These are phyloP conservation scores for Elongisporangium undulatum DNA, from an alignment of 352 stramenopile genomes.

Conservation along the genomic window DNA sequence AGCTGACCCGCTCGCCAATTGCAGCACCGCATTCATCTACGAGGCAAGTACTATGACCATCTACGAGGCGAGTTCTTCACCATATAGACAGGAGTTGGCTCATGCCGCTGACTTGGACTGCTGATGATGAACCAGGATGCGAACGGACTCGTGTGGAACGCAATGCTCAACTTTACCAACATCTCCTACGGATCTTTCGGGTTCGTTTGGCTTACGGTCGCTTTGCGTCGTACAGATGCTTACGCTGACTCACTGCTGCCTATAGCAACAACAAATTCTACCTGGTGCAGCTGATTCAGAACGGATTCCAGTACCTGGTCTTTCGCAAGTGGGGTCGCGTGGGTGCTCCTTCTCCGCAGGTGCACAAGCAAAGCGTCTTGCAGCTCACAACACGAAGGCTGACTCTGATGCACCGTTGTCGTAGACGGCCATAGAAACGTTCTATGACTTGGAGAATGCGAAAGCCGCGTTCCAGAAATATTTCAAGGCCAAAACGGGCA, in stretches of 20 bases:
- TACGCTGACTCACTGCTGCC: not conserved
- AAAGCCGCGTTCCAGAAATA: conserved; percentile 40
- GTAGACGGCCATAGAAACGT: not conserved
- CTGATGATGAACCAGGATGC: conserved; percentile 22
- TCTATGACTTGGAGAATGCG: conserved; percentile 16
- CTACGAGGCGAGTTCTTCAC: too few relatives aligned
- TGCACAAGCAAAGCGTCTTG: conserved; percentile 4
- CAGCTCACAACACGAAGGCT: conserved; percentile 2
- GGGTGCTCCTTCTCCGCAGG: conserved; percentile 48
- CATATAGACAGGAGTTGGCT: too few relatives aligned
- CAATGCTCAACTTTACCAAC: conserved; percentile 68
- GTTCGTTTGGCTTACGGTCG: conserved; percentile 10
- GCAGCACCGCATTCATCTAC: not conserved
- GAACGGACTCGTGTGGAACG: conserved; percentile 49
- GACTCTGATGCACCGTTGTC: not conserved
- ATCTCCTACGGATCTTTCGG: conserved; percentile 49
- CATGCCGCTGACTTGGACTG: not conserved
- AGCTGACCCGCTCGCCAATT: not conserved
- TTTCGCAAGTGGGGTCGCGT: conserved; percentile 72
- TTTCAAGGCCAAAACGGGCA: conserved; percentile 54
- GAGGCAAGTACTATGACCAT: not conserved
- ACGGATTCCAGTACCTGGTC: conserved; percentile 31
- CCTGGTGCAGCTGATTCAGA: conserved; percentile 57
- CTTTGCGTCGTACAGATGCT: not conserved
- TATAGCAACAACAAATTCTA: conserved; percentile 79